These are phyloP conservation scores for Fusarium chaquense DNA, from an alignment of 2,329 filamentous ascomycete genomes.

Conservation along the genomic window DNA sequence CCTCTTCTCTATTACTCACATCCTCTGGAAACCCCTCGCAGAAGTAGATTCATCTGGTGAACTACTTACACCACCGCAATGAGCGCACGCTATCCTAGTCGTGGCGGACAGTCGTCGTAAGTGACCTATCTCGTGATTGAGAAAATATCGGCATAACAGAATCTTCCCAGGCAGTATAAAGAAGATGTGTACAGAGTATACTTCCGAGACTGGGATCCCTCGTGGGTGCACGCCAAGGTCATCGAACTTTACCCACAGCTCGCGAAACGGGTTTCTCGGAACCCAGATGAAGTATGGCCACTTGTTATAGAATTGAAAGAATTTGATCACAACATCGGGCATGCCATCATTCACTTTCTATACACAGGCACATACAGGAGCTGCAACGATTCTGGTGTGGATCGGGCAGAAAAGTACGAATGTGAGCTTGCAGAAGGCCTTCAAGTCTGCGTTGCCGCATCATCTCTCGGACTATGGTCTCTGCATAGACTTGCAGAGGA, in stretches of 20 bases:
- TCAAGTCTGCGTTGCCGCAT: background rate
- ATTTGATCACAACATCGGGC: background rate
- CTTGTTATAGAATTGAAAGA: background rate
- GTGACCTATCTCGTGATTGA: background rate
- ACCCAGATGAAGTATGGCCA: background rate
- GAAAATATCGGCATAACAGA: too few relatives aligned
- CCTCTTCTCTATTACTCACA: background rate
- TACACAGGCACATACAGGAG: constrained; percentile 7
- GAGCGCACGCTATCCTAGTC: background rate
- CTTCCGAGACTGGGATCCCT: background rate
- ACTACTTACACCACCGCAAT: background rate
- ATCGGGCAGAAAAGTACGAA: background rate
- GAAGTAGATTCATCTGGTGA: background rate
- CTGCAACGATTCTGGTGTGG: background rate
- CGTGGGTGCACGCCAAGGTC: background rate
- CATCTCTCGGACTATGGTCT: accelerated
- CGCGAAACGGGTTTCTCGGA: background rate
- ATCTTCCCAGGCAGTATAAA: accelerated
- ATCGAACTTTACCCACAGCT: background rate
- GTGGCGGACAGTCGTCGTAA: background rate
- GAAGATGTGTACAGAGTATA: background rate
- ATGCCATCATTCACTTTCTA: constrained; percentile 12
- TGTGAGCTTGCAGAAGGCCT: background rate
- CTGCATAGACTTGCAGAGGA: too few relatives aligned
- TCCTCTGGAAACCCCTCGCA: background rate